Conservation (phyloP, 1,284 basidiomycete species). For the Peniophora sp. region DNA sequence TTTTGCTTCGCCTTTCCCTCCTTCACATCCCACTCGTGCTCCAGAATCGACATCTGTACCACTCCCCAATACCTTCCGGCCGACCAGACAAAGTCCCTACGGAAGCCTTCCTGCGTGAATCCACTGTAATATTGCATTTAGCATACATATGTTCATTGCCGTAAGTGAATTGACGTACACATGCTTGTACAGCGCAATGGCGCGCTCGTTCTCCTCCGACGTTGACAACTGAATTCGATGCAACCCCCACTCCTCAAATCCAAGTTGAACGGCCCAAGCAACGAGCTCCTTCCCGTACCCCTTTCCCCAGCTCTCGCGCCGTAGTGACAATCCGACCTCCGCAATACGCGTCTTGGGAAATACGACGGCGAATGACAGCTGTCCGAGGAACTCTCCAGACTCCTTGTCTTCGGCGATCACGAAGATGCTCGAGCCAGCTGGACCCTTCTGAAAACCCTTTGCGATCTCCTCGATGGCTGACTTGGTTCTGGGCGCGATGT, state of each 20-base stretch:
- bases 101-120: conserved; percentile 1
- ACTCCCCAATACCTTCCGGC: background rate
- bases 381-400: conserved; percentile 1
- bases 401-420: conserved; percentile 1
- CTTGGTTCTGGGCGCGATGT: conserved; percentile 1
- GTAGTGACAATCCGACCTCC: background rate
- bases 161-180: background rate
- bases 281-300: conserved; percentile 3
- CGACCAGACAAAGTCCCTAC: background rate
- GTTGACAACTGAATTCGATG: conserved; percentile 1
- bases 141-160: background rate
- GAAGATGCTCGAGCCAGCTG: background rate
- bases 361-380: background rate
- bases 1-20: too few species aligned
- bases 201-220: conserved; percentile 2
- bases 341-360: background rate
- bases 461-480: background rate
- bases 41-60: conserved; percentile 1
- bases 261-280: background rate
- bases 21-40: conserved; percentile 1
- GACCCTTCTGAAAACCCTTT: background rate
- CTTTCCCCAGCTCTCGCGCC: background rate
- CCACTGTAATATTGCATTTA: background rate
- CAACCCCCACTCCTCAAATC: conserved; percentile 1
- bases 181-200: conserved; percentile 1